Conservation (phyloP, 2,329 filamentous ascomycete species). For the Diplodia seriata region DNA sequence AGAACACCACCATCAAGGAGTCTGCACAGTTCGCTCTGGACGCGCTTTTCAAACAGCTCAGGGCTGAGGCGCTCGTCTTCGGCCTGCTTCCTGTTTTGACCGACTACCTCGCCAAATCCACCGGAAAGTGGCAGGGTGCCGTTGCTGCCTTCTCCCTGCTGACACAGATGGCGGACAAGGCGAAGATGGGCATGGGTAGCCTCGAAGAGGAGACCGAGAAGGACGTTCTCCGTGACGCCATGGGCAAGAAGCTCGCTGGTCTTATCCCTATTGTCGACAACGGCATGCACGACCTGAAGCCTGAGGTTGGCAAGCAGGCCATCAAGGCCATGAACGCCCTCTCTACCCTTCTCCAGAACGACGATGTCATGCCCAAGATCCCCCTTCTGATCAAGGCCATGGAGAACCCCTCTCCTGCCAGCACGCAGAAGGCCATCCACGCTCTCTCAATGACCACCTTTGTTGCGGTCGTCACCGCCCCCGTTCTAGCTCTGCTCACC, state of each 20-base stretch:
- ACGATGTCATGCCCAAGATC: slow-evolving; percentile 92
- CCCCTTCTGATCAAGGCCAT: slow-evolving; percentile 93
- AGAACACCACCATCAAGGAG: slow-evolving; percentile 85
- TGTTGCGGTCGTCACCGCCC: slow-evolving; percentile 92
- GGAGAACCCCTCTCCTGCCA: slow-evolving; percentile 88
- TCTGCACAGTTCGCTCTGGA: slow-evolving; percentile 94
- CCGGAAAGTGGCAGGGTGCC: slow-evolving; percentile 96
- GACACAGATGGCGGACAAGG: slow-evolving; percentile 94
- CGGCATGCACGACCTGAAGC: slow-evolving; percentile 96
- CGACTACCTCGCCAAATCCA: slow-evolving; percentile 79
- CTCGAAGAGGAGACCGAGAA: slow-evolving; percentile 87
- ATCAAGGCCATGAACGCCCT: slow-evolving; percentile 89
- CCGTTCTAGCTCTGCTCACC: slow-evolving; percentile 91
- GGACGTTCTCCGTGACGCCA: slow-evolving; percentile 85
- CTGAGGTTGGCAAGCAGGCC: slow-evolving; percentile 84
- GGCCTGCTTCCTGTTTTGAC: slow-evolving; percentile 80
- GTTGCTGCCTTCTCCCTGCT: slow-evolving; percentile 85
- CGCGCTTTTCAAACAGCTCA: slow-evolving; percentile 79
- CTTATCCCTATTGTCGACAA: slow-evolving; percentile 90
- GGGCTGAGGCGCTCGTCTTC: slow-evolving; percentile 80
- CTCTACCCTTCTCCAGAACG: slow-evolving; percentile 89
- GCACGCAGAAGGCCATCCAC: slow-evolving; percentile 93
- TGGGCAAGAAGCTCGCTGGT: slow-evolving; percentile 85
- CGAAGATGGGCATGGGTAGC: slow-evolving; percentile 82
- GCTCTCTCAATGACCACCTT: slow-evolving; percentile 98